phyloP scores from a whole-genome alignment of 306 rosid genomes.

The Prosopis cineraria region DNA sequence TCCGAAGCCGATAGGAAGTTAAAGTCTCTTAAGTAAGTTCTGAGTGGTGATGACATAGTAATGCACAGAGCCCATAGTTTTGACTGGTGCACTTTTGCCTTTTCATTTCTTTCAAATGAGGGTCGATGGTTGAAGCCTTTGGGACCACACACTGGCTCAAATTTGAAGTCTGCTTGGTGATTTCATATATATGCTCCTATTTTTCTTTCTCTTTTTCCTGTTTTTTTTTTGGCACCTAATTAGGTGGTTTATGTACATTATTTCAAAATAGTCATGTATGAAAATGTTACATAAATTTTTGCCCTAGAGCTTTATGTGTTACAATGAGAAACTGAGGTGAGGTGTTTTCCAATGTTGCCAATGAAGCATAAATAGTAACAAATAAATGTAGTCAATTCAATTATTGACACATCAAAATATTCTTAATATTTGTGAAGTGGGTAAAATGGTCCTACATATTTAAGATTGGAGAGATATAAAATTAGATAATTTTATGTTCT shows the following conservation, averaged over 20 bases:
- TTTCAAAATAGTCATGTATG: slow-evolving; percentile 53
- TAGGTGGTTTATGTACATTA: slow-evolving; percentile 70
- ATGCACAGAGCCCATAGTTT: slow-evolving; percentile 34
- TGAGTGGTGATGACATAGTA: slow-evolving; percentile 36
- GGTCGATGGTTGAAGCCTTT: slow-evolving; percentile 44
- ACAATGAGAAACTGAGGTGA: slow-evolving; percentile 51
- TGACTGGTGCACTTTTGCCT: slow-evolving; percentile 40
- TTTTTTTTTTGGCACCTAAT: background rate
- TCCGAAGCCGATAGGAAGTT: background rate
- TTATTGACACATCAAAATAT: no score
- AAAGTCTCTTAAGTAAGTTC: background rate
- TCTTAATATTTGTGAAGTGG: no score
- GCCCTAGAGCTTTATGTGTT: slow-evolving; percentile 56
- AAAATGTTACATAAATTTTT: slow-evolving; percentile 70
- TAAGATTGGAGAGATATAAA: no score
- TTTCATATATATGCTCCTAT: slow-evolving; percentile 38
- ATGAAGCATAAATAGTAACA: no score
- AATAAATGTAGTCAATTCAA: no score
- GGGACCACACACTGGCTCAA: slow-evolving; percentile 48
- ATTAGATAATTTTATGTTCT: slow-evolving; percentile 45
- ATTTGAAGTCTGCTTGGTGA: slow-evolving; percentile 46
- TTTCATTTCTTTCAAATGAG: slow-evolving; percentile 41
- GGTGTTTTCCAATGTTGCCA: background rate
- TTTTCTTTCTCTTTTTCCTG: background rate
- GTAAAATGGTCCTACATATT: no score